Conservation (phyloP, 345 rosid species). For the Anastatica hierochuntica region DNA sequence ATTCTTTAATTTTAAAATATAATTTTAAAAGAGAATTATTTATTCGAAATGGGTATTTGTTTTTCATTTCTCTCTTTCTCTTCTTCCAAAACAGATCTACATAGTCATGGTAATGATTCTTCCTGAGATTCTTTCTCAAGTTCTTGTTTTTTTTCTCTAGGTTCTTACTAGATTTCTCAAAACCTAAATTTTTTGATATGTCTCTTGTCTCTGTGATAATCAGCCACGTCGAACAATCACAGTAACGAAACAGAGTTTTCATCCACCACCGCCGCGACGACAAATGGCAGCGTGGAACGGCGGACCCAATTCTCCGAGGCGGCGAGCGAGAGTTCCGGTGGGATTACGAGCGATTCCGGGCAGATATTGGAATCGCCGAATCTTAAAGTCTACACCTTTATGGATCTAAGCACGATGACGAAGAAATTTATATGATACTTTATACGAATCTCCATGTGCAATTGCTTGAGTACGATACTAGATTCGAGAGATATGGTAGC, state of each 20-base stretch:
- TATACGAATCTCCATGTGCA: constrained; percentile 40
- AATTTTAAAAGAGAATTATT: too few relatives aligned
- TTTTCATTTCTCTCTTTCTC: not conserved
- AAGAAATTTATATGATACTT: too few relatives aligned
- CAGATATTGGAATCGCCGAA: not conserved
- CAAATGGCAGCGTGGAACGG: not conserved
- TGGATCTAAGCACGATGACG: not conserved
- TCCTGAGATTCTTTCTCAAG: not conserved
- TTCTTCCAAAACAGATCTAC: not conserved
- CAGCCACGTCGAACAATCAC: not conserved
- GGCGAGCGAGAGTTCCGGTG: not conserved
- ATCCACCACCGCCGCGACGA: not conserved
- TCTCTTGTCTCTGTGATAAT: too few relatives aligned
- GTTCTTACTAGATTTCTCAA: not conserved
- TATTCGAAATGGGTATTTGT: not conserved
- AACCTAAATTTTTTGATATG: too few relatives aligned
- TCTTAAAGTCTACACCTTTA: not conserved
- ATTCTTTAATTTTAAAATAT: too few relatives aligned
- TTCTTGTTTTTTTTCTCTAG: not conserved
- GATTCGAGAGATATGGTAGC: constrained; percentile 62
- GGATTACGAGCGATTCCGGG: not conserved
- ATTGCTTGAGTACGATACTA: constrained; percentile 68
- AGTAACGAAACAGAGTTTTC: not conserved
- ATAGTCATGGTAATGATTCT: too few relatives aligned
- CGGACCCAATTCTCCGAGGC: not conserved